Base-by-base conservation (phyloP, 495 filamentous ascomycete genomes). In the Penicillium ucsense region DNA sequence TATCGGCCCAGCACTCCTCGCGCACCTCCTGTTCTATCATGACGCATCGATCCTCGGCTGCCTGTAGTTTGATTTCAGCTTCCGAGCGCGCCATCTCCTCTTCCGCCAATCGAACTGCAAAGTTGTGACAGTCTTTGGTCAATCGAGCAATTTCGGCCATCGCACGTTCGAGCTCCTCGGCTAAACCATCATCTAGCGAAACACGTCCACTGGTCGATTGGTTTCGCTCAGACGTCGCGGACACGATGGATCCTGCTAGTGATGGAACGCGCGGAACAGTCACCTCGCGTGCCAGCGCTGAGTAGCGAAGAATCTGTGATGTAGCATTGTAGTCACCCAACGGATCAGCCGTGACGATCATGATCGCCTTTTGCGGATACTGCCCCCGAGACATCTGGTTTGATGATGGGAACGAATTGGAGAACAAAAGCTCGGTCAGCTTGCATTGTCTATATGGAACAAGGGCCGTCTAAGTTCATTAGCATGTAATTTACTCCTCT, bases 261-360 rank as follows among this genome's bases (percentile, higher is more conserved):
- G 84, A 89, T 4, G 89, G 88, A 20, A 90, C 81, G 28, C 91
- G 82, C 3, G 91, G 90, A 4, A 96, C 88, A 0, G 94, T 94
- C 10, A 96, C 84, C 67, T 98, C 92, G 2, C 88, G 80, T 0
- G 92, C 94, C 4, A 97, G 76, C 6, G 92, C 94, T 29, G 89
- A 94, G 61, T 98, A 98, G 9, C 92, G 85, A 4, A 98, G 72
- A 33, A 98, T 97, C 63, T 98, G 92, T 27, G 86, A 89, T 0
- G 94, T 97, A 12, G 92, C 88, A 56, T 97, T 96, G 72, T 88
- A 95, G 62, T 98, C 92, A 8, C 94, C 92, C 10, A 86, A 56
- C 0, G 92, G 91, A 59, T 98, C 92, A 0, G 94, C 92, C 2
- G 92, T 95, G 12, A 97, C 94, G 38, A 97, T 85, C 92, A 98